Percentiles rank a stretch among this genome's conserved stretches.
phyloP scores from a whole-genome alignment of 441 rosid species.

The Dalechampia spathulata region DNA sequence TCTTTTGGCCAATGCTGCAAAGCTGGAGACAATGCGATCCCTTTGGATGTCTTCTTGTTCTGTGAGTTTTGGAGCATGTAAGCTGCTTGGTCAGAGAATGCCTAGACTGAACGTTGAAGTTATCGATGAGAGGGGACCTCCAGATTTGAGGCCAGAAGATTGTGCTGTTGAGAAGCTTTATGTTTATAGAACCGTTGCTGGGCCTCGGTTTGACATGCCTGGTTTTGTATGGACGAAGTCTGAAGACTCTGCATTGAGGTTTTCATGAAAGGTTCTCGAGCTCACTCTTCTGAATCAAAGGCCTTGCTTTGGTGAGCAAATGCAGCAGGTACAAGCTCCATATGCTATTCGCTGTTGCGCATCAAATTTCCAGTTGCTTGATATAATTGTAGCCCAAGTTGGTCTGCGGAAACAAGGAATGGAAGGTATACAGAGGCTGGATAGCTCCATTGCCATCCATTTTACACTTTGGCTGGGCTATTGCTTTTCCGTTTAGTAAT shows the following conservation, averaged over 20 bases:
- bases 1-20: conserved; percentile 72
- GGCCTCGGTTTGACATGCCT: conserved; percentile 76
- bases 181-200: conserved; percentile 62
- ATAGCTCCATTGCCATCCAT: conserved; percentile 37
- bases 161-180: conserved; percentile 78
- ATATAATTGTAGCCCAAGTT: conserved; percentile 24
- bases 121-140: conserved; percentile 68
- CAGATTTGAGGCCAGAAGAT: conserved; percentile 50
- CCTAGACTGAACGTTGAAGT: conserved; percentile 81
- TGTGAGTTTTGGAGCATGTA: conserved; percentile 83
- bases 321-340: conserved; percentile 32
- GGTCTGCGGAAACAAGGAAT: conserved; percentile 18
- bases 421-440: conserved; percentile 29
- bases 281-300: neutral
- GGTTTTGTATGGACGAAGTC: conserved; percentile 64
- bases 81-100: conserved; percentile 71
- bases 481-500: conserved; percentile 20
- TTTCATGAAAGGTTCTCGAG: conserved; percentile 23
- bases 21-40: conserved; percentile 99
- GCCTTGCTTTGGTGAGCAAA: conserved; percentile 8
- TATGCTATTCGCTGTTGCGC: conserved; percentile 18
- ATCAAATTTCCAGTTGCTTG: conserved; percentile 22
- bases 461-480: conserved; percentile 34
- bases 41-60: conserved; percentile 98
- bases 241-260: conserved; percentile 38